A percentile compares a stretch with the other conserved stretches of the same genome.
These are phyloP conservation scores for Phaseolus lunatus DNA, from an alignment of 306 rosid species.

Conservation along the genomic window DNA sequence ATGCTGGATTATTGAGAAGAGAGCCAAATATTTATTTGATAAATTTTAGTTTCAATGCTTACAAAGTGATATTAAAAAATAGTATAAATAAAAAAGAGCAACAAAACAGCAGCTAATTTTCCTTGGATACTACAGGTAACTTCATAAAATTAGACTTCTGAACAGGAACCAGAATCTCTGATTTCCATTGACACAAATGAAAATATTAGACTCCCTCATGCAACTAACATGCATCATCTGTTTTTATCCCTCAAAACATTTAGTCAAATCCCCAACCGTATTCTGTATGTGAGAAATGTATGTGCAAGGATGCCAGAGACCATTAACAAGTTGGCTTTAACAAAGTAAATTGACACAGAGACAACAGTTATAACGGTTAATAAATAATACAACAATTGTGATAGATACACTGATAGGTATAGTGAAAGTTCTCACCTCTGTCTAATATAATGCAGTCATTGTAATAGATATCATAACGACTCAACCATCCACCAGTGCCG, in stretches of 20 bases:
- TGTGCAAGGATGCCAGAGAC: slow-evolving; percentile 32
- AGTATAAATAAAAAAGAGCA: not conserved
- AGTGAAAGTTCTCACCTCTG: slow-evolving; percentile 71
- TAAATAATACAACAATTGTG: slow-evolving; percentile 8
- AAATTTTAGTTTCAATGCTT: not conserved
- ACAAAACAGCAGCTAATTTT: not conserved
- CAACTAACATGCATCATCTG: slow-evolving; percentile 25
- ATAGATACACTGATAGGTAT: slow-evolving; percentile 35
- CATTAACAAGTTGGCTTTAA: slow-evolving; percentile 28
- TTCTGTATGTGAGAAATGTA: slow-evolving; percentile 12
- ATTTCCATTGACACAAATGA: slow-evolving; percentile 27
- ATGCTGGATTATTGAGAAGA: slow-evolving; percentile 18
- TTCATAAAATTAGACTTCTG: not conserved
- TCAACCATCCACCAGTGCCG: slow-evolving; percentile 99
- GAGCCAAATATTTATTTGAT: slow-evolving; percentile 9
- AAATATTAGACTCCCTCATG: slow-evolving; percentile 21
- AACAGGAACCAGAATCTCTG: slow-evolving; percentile 24
- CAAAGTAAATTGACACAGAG: slow-evolving; percentile 8
- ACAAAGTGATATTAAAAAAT: not conserved
- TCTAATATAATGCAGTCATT: slow-evolving; percentile 86
- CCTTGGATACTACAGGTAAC: slow-evolving; percentile 29
- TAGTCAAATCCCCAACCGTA: slow-evolving; percentile 10
- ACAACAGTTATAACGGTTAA: slow-evolving; percentile 23
- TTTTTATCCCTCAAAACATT: slow-evolving; percentile 24
- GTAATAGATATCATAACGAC: slow-evolving; percentile 95